Conservation (phyloP, 176 grass and related monocot genomes). For the Raddia guianensis region DNA sequence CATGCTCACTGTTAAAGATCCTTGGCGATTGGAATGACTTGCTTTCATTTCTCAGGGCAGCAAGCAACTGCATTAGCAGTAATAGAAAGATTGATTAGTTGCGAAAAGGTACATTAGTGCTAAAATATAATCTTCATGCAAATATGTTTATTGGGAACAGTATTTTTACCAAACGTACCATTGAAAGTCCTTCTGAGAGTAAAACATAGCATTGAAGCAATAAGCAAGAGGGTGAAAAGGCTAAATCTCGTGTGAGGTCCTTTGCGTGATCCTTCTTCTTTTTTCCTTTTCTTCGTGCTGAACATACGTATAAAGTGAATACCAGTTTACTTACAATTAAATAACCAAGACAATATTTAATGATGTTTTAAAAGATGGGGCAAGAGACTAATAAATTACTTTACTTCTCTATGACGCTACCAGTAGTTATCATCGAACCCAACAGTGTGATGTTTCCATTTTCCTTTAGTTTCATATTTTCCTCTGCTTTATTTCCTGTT, state of each 20-base stretch:
- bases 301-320: conserved; percentile 18
- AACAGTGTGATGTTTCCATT: background rate
- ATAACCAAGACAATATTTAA: conserved; percentile 21
- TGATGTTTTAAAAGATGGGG: background rate
- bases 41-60: conserved; percentile 76
- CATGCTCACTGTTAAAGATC: conserved; percentile 87
- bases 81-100: conserved; percentile 26
- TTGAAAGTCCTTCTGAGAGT: conserved; percentile 90
- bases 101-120: background rate
- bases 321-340: conserved; percentile 22
- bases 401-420: background rate
- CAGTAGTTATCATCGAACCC: background rate
- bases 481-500: background rate
- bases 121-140: conserved; percentile 7
- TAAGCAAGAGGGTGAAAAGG: conserved; percentile 70
- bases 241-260: conserved; percentile 59
- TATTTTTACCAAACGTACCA: conserved; percentile 54
- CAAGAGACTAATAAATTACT: background rate
- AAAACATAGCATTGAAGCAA: conserved; percentile 90
- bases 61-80: conserved; percentile 65
- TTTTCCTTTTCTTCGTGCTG: conserved; percentile 86
- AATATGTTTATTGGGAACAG: background rate
- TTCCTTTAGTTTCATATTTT: conserved; percentile 16
- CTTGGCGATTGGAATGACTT: conserved; percentile 67
- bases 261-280: conserved; percentile 84